phyloP scores from a whole-genome alignment of 225 moss, liverwort and hornwort species.

The Marchantia polymorpha region DNA sequence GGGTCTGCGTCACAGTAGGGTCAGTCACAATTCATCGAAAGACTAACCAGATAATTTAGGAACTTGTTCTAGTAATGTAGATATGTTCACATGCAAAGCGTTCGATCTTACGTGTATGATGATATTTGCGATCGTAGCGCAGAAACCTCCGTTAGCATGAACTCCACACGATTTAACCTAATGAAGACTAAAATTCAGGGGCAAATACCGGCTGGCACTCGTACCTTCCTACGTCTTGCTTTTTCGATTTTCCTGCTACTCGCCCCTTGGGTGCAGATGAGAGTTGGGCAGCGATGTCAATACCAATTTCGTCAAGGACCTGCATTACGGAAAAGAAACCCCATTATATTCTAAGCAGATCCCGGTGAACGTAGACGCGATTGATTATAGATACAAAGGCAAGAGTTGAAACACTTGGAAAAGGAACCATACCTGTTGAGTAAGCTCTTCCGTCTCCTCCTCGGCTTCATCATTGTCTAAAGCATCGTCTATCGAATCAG shows the following conservation, averaged over 20 bases:
- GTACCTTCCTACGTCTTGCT: slow-evolving; percentile 76
- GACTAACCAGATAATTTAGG: no score
- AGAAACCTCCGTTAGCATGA: no score
- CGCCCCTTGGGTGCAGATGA: slow-evolving; percentile 84
- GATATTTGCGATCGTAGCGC: no score
- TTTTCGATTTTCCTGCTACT: slow-evolving; percentile 65
- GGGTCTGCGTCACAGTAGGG: no score
- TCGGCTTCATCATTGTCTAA: slow-evolving; percentile 93
- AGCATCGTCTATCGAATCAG: slow-evolving; percentile 96
- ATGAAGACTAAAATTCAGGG: no score
- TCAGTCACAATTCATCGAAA: no score
- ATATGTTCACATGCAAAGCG: no score
- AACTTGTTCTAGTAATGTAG: no score
- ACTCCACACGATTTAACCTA: no score
- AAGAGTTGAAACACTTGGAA: background rate
- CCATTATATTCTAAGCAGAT: background rate
- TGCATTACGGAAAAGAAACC: slow-evolving; percentile 19
- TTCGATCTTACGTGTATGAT: no score
- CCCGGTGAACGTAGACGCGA: background rate
- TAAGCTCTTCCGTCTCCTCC: slow-evolving; percentile 96
- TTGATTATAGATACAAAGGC: background rate
- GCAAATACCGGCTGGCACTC: background rate
- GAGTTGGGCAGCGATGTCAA: slow-evolving; percentile 88
- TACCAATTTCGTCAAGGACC: slow-evolving; percentile 97
- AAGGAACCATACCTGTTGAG: slow-evolving; percentile 66